These are phyloP conservation scores for Leishmania arabica DNA, from an alignment of 208 protist species.

Conservation along the genomic window DNA sequence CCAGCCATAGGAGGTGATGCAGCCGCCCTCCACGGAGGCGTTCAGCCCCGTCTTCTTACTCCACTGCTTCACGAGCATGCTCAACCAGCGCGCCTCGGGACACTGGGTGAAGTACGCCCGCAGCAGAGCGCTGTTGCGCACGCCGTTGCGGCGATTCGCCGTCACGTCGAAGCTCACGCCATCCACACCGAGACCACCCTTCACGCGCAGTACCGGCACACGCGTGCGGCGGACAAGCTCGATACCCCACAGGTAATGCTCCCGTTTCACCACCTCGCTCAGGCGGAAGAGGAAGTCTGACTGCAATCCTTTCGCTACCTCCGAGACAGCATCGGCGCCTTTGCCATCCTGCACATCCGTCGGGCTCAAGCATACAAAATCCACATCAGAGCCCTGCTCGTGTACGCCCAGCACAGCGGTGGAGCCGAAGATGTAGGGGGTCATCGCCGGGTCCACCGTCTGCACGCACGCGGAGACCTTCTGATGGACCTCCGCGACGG, in stretches of 20 bases:
- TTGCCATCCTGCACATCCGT: slow-evolving; percentile 46
- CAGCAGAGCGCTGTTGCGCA: slow-evolving; percentile 86
- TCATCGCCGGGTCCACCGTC: slow-evolving; percentile 51
- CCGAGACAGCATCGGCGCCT: slow-evolving; percentile 56
- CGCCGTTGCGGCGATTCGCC: slow-evolving; percentile 75
- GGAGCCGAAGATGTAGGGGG: slow-evolving; percentile 83
- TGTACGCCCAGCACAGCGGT: slow-evolving; percentile 75
- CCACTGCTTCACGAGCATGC: slow-evolving; percentile 85
- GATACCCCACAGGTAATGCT: slow-evolving; percentile 54
- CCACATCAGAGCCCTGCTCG: slow-evolving; percentile 71
- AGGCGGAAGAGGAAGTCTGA: slow-evolving; percentile 54
- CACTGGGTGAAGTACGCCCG: slow-evolving; percentile 71
- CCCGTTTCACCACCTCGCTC: slow-evolving; percentile 26
- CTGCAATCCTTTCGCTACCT: slow-evolving; percentile 73
- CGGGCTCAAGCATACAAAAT: slow-evolving; percentile 70
- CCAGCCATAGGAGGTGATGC: slow-evolving; percentile 89
- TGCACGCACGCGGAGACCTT: slow-evolving; percentile 47
- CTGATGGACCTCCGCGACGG: slow-evolving; percentile 46
- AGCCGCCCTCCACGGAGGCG: slow-evolving; percentile 57
- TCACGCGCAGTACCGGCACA: slow-evolving; percentile 84
- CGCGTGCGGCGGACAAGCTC: slow-evolving; percentile 81
- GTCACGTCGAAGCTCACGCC: slow-evolving; percentile 82
- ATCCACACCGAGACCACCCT: slow-evolving; percentile 11
- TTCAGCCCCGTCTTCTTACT: slow-evolving; percentile 85
- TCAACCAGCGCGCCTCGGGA: slow-evolving; percentile 69